phyloP scores from a whole-genome alignment of 495 filamentous ascomycete species.

The Penicillium salamii region DNA sequence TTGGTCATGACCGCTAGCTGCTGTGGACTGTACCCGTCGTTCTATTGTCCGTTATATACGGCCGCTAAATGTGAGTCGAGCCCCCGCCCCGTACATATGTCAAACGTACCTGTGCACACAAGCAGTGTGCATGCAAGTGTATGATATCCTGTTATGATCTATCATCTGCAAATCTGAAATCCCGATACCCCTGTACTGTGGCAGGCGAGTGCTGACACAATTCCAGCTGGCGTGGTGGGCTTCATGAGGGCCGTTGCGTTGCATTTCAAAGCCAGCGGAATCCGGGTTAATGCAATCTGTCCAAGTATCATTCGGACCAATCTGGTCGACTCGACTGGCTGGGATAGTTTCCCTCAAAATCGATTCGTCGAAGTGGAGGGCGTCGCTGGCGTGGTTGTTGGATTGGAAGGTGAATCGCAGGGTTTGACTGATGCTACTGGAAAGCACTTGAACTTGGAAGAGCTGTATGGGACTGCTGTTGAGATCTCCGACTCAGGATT shows the following conservation, averaged over 20 bases:
- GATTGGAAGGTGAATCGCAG: conserved; percentile 15
- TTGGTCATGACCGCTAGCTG: conserved; percentile 23
- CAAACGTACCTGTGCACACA: background rate
- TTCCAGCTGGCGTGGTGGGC: conserved; percentile 16
- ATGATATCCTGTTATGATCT: background rate
- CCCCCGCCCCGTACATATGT: background rate
- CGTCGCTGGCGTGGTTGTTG: conserved; percentile 10
- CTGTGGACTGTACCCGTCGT: conserved; percentile 17
- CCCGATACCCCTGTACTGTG: background rate
- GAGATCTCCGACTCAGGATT: conserved; percentile 19
- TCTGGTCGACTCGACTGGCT: conserved; percentile 12
- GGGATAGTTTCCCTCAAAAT: conserved; percentile 12
- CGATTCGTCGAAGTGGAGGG: conserved; percentile 11
- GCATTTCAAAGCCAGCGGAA: conserved; percentile 9
- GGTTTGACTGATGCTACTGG: conserved; percentile 12
- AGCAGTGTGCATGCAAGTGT: background rate
- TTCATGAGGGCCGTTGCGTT: conserved; percentile 21
- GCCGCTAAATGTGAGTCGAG: conserved; percentile 16
- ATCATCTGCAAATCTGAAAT: background rate
- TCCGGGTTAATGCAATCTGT: conserved; percentile 22
- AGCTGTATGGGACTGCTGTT: conserved; percentile 16
- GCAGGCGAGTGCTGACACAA: background rate
- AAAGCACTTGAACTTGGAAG: conserved; percentile 2
- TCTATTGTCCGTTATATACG: conserved; percentile 17
- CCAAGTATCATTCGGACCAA: conserved; percentile 20